These are phyloP conservation scores for Guadua angustifolia DNA, from an alignment of 176 grass and related monocot genomes.

Conservation along the genomic window DNA sequence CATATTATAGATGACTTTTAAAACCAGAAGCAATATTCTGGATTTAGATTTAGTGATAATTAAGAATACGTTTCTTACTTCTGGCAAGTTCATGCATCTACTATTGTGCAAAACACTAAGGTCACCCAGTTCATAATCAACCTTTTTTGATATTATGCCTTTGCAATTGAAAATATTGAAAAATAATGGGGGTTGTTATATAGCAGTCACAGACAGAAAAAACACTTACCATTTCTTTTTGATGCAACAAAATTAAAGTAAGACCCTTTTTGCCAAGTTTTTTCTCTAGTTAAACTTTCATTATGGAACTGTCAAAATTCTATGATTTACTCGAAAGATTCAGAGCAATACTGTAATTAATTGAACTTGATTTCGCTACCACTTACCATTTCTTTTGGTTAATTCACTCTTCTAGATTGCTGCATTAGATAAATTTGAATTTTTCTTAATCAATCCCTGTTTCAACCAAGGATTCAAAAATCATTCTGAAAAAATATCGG, in stretches of 20 bases:
- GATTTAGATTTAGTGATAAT: neutral
- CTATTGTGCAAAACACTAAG: constrained; percentile 1
- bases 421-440: neutral
- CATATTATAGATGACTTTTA: neutral
- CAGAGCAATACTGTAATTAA: neutral
- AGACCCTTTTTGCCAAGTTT: constrained; percentile 24
- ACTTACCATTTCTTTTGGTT: neutral
- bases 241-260: constrained; percentile 90
- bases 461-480: no score
- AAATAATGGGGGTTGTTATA: no score
- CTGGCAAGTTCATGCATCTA: neutral
- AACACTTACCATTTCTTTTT: no score
- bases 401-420: neutral
- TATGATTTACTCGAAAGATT: neutral
- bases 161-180: constrained; percentile 13
- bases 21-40: neutral
- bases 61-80: neutral
- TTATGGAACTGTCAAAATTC: neutral
- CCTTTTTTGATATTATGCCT: neutral
- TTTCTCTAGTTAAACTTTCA: constrained; percentile 5
- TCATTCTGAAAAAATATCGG: no score
- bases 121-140: neutral
- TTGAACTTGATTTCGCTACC: neutral
- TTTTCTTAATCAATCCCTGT: neutral
- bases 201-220: no score